Evolutionary conservation across 2,329 filamentous ascomycete genomes (phyloP).

Genomic region (Cadophora malorum): DNA sequence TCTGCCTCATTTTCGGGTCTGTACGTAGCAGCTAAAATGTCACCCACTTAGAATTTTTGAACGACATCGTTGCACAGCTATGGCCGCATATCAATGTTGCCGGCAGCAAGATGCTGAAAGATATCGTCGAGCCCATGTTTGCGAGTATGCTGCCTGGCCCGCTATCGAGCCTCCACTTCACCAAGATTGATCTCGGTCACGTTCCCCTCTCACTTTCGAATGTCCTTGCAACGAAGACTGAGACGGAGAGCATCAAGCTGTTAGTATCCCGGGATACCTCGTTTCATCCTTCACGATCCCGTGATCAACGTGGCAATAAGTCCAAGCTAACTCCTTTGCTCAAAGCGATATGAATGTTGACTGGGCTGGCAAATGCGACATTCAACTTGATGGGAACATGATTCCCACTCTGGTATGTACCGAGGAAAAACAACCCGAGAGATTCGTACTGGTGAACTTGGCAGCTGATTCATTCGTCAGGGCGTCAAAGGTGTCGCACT

Average conservation of each 20-base stretch:
- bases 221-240: slow-evolving; percentile 27
- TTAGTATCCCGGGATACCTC: not conserved
- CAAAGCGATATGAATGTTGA: slow-evolving; percentile 27
- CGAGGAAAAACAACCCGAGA: not conserved
- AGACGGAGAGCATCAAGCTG: slow-evolving; percentile 25
- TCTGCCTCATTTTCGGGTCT: not conserved
- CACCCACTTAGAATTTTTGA: slow-evolving; percentile 19
- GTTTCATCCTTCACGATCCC: not conserved
- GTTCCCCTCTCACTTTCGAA: slow-evolving; percentile 25
- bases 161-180: slow-evolving; percentile 26
- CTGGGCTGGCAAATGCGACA: slow-evolving; percentile 30
- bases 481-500: slow-evolving; percentile 28
- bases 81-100: slow-evolving; percentile 31
- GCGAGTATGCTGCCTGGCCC: slow-evolving; percentile 28
- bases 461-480: slow-evolving; percentile 15
- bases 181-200: slow-evolving; percentile 28
- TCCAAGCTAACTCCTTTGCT: not conserved
- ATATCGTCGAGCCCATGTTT: slow-evolving; percentile 29
- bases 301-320: no score
- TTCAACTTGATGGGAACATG: slow-evolving; percentile 26
- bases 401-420: slow-evolving; percentile 26
- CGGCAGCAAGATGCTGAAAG: slow-evolving; percentile 29
- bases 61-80: slow-evolving; percentile 28
- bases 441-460: not conserved
- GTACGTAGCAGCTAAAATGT: not conserved